Base-by-base conservation (phyloP, 163 green algal genomes). In the Volvox carteri region DNA sequence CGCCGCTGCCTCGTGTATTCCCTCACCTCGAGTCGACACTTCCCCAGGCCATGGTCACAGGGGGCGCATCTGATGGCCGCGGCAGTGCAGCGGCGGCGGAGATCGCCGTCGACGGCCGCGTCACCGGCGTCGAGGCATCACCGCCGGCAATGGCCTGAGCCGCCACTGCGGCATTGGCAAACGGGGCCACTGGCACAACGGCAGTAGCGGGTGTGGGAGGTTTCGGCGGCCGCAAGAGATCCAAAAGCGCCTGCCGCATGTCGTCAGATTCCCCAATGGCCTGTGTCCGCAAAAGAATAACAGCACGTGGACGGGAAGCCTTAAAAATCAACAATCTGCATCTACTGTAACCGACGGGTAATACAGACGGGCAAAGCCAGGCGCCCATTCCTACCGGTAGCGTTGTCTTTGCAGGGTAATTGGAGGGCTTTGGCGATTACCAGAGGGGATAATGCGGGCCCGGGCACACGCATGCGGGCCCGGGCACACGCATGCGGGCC, bases 261-360 rank as follows among this genome's bases (percentile, higher is more conserved):
- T n/a, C 39, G 79, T 86, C 79, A 18, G 60, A 78, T 42, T 86
- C 79, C n/a, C 46, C 41, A 28, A 86, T 75, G 56, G 56, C 78
- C 78, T 86, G 79, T 1, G 12, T 12, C 14, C 50, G 50, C 12
- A 60, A 16, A 60, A 60, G n/a, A n/a, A n/a, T n/a, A n/a, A n/a
- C n/a, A n/a, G n/a, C n/a, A n/a, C n/a, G n/a, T n/a, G n/a, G n/a
- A n/a, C n/a, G n/a, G n/a, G n/a, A n/a, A n/a, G n/a, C n/a, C n/a
- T n/a, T n/a, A n/a, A n/a, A n/a, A n/a, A n/a, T n/a, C n/a, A n/a
- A n/a, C n/a, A n/a, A n/a, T n/a, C n/a, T n/a, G n/a, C n/a, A n/a
- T n/a, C n/a, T n/a, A n/a, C n/a, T n/a, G n/a, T n/a, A n/a, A n/a
- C n/a, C n/a, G n/a, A n/a, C n/a, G n/a, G n/a, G n/a, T n/a, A n/a